These are phyloP conservation scores for Zizania latifolia DNA, from an alignment of 176 grass and related monocot species.

Conservation along the genomic window DNA sequence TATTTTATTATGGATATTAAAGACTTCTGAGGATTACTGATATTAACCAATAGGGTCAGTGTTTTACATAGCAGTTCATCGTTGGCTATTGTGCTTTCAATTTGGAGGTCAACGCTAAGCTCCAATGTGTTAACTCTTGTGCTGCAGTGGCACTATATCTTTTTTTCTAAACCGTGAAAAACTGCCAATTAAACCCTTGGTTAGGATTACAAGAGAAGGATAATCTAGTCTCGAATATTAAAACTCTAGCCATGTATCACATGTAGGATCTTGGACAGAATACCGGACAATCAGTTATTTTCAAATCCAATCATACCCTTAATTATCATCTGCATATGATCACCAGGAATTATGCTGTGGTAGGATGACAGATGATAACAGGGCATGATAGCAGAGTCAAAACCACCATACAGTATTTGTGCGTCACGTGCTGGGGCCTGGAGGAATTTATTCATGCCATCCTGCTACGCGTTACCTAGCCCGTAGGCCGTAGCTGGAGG, in stretches of 20 bases:
- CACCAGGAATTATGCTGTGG: slow-evolving; percentile 1
- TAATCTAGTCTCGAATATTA: neutral
- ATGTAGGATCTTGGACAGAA: neutral
- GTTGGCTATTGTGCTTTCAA: neutral
- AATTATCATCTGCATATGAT: neutral
- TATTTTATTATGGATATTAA: too few species aligned
- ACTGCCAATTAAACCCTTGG: neutral
- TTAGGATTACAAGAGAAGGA: neutral
- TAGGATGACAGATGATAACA: too few species aligned
- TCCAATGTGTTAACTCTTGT: neutral
- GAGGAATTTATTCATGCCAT: neutral
- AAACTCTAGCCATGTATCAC: neutral
- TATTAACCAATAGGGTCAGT: neutral
- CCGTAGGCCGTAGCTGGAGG: too few species aligned
- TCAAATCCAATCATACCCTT: neutral
- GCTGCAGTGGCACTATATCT: neutral
- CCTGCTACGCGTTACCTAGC: neutral
- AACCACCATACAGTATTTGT: neutral
- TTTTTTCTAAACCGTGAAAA: too few species aligned
- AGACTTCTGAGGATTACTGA: neutral
- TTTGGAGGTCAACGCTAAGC: neutral
- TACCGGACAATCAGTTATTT: neutral
- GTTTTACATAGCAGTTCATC: neutral
- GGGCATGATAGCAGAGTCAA: too few species aligned
- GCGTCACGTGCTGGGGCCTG: neutral